Conservation (phyloP, 2,329 filamentous ascomycete species). For the Calonectria montana region DNA sequence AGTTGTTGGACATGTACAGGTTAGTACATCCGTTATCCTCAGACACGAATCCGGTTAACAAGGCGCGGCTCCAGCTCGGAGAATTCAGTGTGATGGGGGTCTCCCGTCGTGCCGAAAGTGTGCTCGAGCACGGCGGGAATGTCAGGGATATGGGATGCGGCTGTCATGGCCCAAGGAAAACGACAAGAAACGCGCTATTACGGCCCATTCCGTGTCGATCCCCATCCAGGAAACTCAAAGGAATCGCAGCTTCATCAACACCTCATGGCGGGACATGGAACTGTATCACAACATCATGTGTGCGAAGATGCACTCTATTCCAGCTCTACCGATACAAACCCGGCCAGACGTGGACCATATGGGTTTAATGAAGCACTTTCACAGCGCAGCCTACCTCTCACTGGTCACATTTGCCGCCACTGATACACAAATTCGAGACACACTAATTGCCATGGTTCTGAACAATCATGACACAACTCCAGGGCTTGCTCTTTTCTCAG, state of each 20-base stretch:
- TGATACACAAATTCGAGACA: slow-evolving; percentile 22
- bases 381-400: slow-evolving; percentile 18
- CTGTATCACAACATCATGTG: background rate
- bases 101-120: slow-evolving; percentile 29
- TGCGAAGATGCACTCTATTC: background rate
- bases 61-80: slow-evolving; percentile 20
- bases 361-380: slow-evolving; percentile 28
- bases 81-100: slow-evolving; percentile 30
- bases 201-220: background rate
- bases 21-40: background rate
- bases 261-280: slow-evolving; percentile 23
- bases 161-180: slow-evolving; percentile 30
- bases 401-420: slow-evolving; percentile 22
- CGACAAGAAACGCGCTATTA: slow-evolving; percentile 28
- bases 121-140: background rate
- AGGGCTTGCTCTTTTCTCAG: slow-evolving; percentile 24
- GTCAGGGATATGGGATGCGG: slow-evolving; percentile 28
- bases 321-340: background rate
- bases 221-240: background rate
- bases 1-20: slow-evolving; percentile 36
- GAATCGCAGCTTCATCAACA: slow-evolving; percentile 22
- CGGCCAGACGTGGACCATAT: slow-evolving; percentile 1
- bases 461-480: slow-evolving; percentile 19
- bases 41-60: background rate
- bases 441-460: background rate